Conservation (phyloP, 768 basidiomycete genomes). For the Hygrophoropsis aurantiaca region DNA sequence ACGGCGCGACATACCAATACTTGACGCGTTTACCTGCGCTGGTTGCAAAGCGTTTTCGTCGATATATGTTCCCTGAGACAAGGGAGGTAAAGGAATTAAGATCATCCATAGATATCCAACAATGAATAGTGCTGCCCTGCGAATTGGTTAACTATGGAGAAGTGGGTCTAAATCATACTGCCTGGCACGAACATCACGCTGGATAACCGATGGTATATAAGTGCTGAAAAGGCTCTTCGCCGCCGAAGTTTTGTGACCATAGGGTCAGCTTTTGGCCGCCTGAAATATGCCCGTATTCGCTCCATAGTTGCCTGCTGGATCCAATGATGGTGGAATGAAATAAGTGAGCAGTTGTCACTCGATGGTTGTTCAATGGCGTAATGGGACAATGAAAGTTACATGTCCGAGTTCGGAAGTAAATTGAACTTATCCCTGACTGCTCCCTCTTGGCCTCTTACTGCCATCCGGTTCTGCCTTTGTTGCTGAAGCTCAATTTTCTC, state of each 20-base stretch:
- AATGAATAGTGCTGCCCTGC: constrained; percentile 56
- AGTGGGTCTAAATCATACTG: neutral
- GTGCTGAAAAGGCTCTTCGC: constrained; percentile 35
- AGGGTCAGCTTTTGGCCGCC: constrained; percentile 21
- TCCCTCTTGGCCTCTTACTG: no score
- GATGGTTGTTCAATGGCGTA: no score
- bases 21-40: constrained; percentile 60
- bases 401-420: no score
- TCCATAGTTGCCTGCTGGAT: constrained; percentile 19
- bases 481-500: no score
- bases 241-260: constrained; percentile 46
- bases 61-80: constrained; percentile 75
- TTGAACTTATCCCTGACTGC: no score
- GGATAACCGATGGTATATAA: constrained; percentile 34
- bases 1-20: neutral
- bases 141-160: constrained; percentile 5
- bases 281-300: constrained; percentile 17
- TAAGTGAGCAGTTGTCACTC: no score
- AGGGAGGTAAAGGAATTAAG: constrained; percentile 63
- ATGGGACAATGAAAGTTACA: no score
- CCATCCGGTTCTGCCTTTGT: no score
- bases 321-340: no score
- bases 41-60: constrained; percentile 97
- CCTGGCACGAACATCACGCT: constrained; percentile 25
- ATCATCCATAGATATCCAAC: constrained; percentile 83